Conservation (phyloP, 106 monocot genomes). For the Triglochin maritima region DNA sequence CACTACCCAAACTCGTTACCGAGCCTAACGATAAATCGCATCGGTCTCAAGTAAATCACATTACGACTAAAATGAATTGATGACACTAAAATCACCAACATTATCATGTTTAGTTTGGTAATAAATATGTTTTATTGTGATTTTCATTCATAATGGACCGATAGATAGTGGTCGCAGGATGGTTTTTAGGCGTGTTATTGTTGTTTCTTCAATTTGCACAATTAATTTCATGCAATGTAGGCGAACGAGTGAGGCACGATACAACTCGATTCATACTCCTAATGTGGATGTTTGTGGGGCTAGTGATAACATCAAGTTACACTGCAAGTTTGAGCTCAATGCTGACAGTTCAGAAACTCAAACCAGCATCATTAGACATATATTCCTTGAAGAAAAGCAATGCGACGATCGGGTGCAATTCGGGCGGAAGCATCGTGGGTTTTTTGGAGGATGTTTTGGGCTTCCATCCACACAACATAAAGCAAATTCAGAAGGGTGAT, state of each 20-base stretch:
- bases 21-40: too few species aligned
- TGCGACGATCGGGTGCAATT: slow-evolving; percentile 4
- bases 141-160: too few species aligned
- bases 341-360: slow-evolving; percentile 26
- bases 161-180: too few species aligned
- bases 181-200: too few species aligned
- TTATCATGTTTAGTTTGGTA: too few species aligned
- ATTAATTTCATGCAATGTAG: too few species aligned
- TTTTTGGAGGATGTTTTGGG: slow-evolving; percentile 7
- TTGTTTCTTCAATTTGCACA: too few species aligned
- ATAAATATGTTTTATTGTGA: too few species aligned
- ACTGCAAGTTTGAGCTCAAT: slow-evolving; percentile 37
- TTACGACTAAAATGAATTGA: too few species aligned
- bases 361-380: slow-evolving; percentile 7
- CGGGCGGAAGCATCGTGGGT: slow-evolving; percentile 2
- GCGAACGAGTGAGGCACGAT: slow-evolving; percentile 12
- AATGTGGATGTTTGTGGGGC: slow-evolving; percentile 36
- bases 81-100: too few species aligned
- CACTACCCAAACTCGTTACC: too few species aligned
- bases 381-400: neutral
- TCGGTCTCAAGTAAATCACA: too few species aligned
- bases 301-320: slow-evolving; percentile 29
- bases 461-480: slow-evolving; percentile 8
- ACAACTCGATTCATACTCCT: slow-evolving; percentile 16
- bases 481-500: slow-evolving; percentile 4